Percentiles rank a stretch among this genome's conserved stretches.
phyloP scores from a whole-genome alignment of 2,329 filamentous ascomycete species.

The Sporothrix phasma region DNA sequence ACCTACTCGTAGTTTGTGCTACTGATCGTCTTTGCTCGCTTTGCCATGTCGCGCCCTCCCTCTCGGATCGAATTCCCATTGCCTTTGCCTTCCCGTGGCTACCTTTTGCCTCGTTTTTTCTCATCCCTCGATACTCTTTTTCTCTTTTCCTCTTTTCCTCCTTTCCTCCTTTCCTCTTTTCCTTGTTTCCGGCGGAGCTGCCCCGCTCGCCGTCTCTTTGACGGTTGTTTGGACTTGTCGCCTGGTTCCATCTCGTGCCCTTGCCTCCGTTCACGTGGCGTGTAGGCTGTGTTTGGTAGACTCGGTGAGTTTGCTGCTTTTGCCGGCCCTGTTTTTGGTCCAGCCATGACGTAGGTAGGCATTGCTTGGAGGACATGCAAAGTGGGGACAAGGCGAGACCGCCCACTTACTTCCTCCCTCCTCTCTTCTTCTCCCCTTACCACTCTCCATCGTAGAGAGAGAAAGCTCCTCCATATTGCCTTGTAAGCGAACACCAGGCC shows the following conservation, averaged over 20 bases:
- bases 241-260: background rate
- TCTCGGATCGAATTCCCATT: too few species aligned
- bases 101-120: background rate
- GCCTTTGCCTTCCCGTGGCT: background rate
- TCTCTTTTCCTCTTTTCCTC: background rate
- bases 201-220: background rate
- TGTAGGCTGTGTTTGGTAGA: too few species aligned
- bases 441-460: too few species aligned
- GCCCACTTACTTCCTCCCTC: background rate
- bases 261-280: background rate
- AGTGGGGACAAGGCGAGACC: background rate
- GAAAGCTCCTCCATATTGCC: background rate
- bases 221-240: background rate
- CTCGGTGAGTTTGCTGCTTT: background rate
- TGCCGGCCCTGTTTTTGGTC: background rate
- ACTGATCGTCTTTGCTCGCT: too few species aligned
- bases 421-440: background rate
- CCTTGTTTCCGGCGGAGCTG: background rate
- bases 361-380: background rate
- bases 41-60: too few species aligned
- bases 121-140: too few species aligned
- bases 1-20: too few species aligned
- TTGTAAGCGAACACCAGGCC: background rate
- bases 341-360: slow-evolving; percentile 1
- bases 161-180: background rate